A percentile compares a stretch with the other conserved stretches of the same genome.
Evolutionary conservation across 225 moss, liverwort and hornwort genomes (phyloP).

Genomic region (Lunularia cruciata): DNA sequence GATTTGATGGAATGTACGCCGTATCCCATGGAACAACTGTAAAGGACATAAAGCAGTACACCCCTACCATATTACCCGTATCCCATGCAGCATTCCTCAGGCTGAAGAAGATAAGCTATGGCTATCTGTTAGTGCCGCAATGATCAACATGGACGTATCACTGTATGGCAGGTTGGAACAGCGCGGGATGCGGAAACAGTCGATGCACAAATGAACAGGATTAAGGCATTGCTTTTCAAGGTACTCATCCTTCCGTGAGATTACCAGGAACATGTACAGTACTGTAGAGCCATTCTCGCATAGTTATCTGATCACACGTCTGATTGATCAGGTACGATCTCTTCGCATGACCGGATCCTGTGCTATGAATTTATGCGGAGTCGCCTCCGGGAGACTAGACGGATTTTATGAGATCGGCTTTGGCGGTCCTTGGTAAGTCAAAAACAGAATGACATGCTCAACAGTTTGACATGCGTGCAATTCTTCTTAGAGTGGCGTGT

Average conservation of each 20-base stretch:
- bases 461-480: too few species aligned
- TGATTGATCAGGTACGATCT: constrained; percentile 88
- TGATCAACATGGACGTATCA: not conserved
- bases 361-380: constrained; percentile 90
- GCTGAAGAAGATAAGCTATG: not conserved
- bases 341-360: constrained; percentile 88
- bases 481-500: too few species aligned
- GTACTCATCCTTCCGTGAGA: constrained; percentile 30
- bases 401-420: constrained; percentile 91
- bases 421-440: constrained; percentile 87
- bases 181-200: constrained; percentile 65
- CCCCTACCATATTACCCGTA: not conserved
- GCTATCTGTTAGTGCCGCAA: not conserved
- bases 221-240: constrained; percentile 73
- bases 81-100: too few species aligned
- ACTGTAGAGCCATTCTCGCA: too few species aligned
- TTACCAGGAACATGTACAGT: too few species aligned
- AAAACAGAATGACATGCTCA: too few species aligned
- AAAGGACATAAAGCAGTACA: not conserved
- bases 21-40: too few species aligned
- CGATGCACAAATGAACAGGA: constrained; percentile 61
- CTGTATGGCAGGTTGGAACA: constrained; percentile 64
- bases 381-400: constrained; percentile 92
- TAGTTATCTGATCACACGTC: too few species aligned
- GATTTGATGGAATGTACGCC: too few species aligned